Base-by-base conservation (phyloP, 352 stramenopile species). In the Phytophthora uliginosa region DNA sequence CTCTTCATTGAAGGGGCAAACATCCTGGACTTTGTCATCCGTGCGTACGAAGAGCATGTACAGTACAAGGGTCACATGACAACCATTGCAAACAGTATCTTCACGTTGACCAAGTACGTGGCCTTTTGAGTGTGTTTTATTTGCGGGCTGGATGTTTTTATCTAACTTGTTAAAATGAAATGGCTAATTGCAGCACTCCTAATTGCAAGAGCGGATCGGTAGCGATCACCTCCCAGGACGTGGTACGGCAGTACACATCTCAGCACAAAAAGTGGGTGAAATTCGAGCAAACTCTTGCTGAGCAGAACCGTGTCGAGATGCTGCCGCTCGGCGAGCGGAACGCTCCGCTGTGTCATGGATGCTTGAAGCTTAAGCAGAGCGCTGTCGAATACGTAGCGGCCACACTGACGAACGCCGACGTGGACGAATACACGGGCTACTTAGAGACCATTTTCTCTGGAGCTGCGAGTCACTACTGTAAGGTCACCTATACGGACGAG, bases 51-150 rank as follows among this genome's bases (percentile, higher is more conserved):
- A 45, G 62, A 83, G 4, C 81, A 92, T 45, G 81, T 94, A 18
- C 85, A 96, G 66, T 96, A 96, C 76, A 96, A 95, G 73, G 90
- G 90, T 0, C 90, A 96, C 63, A 93, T 96, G 81, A 96, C 90
- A 13, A 96, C 88, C 31, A 96, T 96, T 52, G 90, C 90, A 9
- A 96, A 96, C 76, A 96, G 90, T 53, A 93, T 96, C 34, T 96
- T 95, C 74, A 96, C 90, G 17, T 72, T 96, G 28, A 95, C 86
- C 9, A 96, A 91, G 85, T 93, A 89, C 63, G 83, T 85, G 54
- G 0, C 2, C 8, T 2, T 54, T 18, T 31, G 31, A n/a, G n/a
- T 34, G 13, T 9, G 20, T 18, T 36, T 55, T 40, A 17, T 38
- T 60, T 71, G 12, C 42, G 17, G 63, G 15, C 22, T 47, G 28